phyloP scores from a whole-genome alignment of 2,329 filamentous ascomycete species.

The Dichotomopilus funicola region DNA sequence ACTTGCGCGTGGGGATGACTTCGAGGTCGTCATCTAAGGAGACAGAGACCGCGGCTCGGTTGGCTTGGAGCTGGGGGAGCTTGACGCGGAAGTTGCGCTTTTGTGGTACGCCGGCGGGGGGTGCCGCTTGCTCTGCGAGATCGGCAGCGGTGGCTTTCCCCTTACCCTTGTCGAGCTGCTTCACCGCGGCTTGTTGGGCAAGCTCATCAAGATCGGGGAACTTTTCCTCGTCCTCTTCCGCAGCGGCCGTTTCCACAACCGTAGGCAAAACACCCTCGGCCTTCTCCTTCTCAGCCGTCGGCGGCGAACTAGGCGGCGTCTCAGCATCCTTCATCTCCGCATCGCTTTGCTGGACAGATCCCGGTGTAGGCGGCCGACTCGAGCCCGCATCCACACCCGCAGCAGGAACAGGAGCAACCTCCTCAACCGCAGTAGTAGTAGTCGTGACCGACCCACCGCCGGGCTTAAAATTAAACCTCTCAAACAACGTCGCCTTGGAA shows the following conservation, averaged over 20 bases:
- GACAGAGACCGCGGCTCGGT: constrained; percentile 29
- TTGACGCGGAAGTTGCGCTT: constrained; percentile 48
- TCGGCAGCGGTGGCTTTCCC: constrained; percentile 42
- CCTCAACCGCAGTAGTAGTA: constrained; percentile 22
- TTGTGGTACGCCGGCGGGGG: constrained; percentile 18
- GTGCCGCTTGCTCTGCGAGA: constrained; percentile 22
- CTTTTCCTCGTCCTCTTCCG: constrained; percentile 28
- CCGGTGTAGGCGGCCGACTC: constrained; percentile 45
- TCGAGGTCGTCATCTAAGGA: constrained; percentile 50
- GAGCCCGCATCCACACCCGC: constrained; percentile 42
- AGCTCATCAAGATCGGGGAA: constrained; percentile 35
- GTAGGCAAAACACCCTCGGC: constrained; percentile 16
- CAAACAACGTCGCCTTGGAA: constrained; percentile 73
- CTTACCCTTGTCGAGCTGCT: constrained; percentile 51
- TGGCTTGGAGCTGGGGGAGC: constrained; percentile 36
- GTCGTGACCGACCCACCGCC: constrained; percentile 23
- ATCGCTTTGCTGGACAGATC: constrained; percentile 41
- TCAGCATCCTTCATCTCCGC: constrained; percentile 45
- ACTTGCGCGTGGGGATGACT: constrained; percentile 46
- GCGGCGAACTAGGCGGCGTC: constrained; percentile 69
- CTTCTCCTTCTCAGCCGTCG: constrained; percentile 27
- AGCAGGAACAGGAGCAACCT: constrained; percentile 27
- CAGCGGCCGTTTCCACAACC: constrained; percentile 11
- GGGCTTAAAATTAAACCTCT: constrained; percentile 69
- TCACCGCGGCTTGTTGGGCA: constrained; percentile 27